These are phyloP conservation scores for Candida insectorum DNA, from an alignment of 805 yeast genomes.

Conservation along the genomic window DNA sequence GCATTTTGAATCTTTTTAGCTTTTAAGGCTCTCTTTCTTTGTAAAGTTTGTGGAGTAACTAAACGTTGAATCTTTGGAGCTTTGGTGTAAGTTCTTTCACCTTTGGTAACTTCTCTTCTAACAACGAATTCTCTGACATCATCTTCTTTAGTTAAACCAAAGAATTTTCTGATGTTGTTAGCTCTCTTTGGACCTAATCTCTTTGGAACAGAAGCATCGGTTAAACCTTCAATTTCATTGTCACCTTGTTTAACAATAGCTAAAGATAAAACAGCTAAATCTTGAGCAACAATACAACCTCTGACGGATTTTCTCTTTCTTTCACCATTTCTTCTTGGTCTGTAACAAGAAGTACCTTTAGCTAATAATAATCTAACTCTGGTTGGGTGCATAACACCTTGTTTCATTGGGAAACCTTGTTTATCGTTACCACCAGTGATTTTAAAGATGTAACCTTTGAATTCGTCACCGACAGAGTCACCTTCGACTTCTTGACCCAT, in stretches of 20 bases:
- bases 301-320: conserved; percentile 99
- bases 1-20: conserved; percentile 94
- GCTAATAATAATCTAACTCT: conserved; percentile 95
- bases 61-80: conserved; percentile 99
- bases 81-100: conserved; percentile 98
- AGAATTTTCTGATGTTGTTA: conserved; percentile 99
- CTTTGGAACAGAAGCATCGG: conserved; percentile 93
- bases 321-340: conserved; percentile 99
- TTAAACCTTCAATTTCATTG: conserved; percentile 89
- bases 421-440: conserved; percentile 99
- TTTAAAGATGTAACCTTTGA: conserved; percentile 98
- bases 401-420: conserved; percentile 99
- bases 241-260: conserved; percentile 98
- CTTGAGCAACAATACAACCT: conserved; percentile 98
- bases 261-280: conserved; percentile 92
- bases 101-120: conserved; percentile 98
- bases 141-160: conserved; percentile 93
- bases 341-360: conserved; percentile 97
- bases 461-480: conserved; percentile 96
- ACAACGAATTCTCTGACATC: conserved; percentile 87
- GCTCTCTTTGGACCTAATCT: conserved; percentile 99
- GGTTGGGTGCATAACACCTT: conserved; percentile 99
- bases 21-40: conserved; percentile 97
- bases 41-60: conserved; percentile 98
- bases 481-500: conserved; percentile 99